Conservation (phyloP, 2,329 filamentous ascomycete genomes). For the Plenodomus lindquistii region DNA sequence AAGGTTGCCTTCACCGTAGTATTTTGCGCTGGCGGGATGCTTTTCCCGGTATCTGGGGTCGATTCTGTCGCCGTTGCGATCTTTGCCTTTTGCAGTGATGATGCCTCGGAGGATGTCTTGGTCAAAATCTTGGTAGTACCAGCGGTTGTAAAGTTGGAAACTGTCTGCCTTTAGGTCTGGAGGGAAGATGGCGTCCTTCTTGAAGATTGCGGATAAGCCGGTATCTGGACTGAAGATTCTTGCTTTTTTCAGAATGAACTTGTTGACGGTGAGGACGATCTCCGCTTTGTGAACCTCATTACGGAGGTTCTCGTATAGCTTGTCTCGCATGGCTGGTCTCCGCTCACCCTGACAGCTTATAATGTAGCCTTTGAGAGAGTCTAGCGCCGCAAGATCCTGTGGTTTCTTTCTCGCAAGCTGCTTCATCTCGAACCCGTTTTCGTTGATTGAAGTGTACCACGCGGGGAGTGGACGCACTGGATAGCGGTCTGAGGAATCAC, state of each 20-base stretch:
- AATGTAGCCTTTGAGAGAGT: constrained; percentile 30
- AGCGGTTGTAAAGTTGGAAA: constrained; percentile 51
- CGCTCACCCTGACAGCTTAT: constrained; percentile 16
- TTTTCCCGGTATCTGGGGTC: constrained; percentile 23
- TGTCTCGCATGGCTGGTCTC: constrained; percentile 2
- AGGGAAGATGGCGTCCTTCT: constrained; percentile 40
- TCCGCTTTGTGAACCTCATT: constrained; percentile 45
- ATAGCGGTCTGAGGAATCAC: constrained; percentile 1
- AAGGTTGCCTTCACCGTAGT: constrained; percentile 47
- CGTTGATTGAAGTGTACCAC: constrained; percentile 20
- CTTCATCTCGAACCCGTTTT: background rate
- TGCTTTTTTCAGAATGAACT: constrained; percentile 36
- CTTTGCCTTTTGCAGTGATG: constrained; percentile 16
- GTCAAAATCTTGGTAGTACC: constrained; percentile 48
- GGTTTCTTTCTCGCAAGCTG: constrained; percentile 16
- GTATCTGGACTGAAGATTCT: constrained; percentile 40
- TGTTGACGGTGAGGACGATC: constrained; percentile 38
- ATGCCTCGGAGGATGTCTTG: constrained; percentile 54
- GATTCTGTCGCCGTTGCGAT: constrained; percentile 31
- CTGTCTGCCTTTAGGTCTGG: constrained; percentile 54
- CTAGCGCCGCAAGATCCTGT: constrained; percentile 16
- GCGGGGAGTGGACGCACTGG: constrained; percentile 1
- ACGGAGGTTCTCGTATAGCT: constrained; percentile 39
- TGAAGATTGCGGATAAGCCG: constrained; percentile 50
- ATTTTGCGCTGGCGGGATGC: constrained; percentile 27